These are phyloP conservation scores for Paraphysoderma sedebokerense DNA, from an alignment of 371 early-diverging fungal species.

Conservation along the genomic window DNA sequence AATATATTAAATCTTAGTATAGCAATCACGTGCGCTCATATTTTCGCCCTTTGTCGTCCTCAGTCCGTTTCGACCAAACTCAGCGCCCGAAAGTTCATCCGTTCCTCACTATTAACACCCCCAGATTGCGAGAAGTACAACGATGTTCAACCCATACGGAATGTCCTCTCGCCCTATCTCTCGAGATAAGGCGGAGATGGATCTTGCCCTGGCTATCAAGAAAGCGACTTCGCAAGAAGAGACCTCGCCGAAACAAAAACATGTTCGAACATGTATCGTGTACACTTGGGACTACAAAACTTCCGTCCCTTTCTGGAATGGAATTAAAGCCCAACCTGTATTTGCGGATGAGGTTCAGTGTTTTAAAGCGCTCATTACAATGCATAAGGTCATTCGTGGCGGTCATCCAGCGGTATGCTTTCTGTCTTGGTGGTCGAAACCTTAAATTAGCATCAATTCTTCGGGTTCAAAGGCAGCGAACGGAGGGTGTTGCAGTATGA, in stretches of 20 bases:
- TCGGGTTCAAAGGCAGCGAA: background rate
- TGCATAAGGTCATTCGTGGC: slow-evolving; percentile 88
- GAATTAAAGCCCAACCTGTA: slow-evolving; percentile 67
- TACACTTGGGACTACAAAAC: slow-evolving; percentile 91
- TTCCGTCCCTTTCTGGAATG: slow-evolving; percentile 70
- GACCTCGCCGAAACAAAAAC: slow-evolving; percentile 93
- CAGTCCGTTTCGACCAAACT: no score
- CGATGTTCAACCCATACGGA: no score
- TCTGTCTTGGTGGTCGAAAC: background rate
- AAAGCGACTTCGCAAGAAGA: slow-evolving; percentile 84
- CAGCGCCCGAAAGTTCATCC: no score
- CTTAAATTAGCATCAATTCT: no score
- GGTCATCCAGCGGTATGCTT: slow-evolving; percentile 49
- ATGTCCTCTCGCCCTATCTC: slow-evolving; percentile 12
- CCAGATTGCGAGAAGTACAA: no score
- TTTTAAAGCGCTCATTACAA: slow-evolving; percentile 85
- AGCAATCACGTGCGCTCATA: no score
- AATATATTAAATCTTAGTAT: no score
- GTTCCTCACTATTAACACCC: no score
- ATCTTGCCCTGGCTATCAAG: slow-evolving; percentile 67
- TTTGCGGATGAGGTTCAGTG: slow-evolving; percentile 80
- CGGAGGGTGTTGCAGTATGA: background rate
- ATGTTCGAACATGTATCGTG: slow-evolving; percentile 78
- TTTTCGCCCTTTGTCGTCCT: no score
- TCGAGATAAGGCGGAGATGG: slow-evolving; percentile 64